Evolutionary conservation across 2,329 filamentous ascomycete species (phyloP).

Genomic region (Zalaria sp.): DNA sequence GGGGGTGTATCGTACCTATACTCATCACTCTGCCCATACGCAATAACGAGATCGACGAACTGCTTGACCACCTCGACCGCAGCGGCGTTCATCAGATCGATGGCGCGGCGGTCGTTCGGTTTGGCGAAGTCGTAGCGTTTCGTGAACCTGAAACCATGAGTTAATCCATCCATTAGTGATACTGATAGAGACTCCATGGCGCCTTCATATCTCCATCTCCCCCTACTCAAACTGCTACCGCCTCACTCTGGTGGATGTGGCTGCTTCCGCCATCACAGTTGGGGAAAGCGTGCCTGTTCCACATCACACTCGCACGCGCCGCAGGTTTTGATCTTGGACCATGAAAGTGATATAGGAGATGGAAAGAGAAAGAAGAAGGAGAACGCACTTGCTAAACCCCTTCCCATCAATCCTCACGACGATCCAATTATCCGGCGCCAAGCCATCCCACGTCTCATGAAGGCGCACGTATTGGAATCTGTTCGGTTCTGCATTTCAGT

Average conservation of each 20-base stretch:
- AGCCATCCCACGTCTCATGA: conserved; percentile 69
- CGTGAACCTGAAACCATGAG: conserved; percentile 47
- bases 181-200: neutral
- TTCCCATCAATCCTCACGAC: conserved; percentile 87
- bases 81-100: conserved; percentile 89
- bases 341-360: too few species aligned
- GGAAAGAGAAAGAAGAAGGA: too few species aligned
- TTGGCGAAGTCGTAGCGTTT: conserved; percentile 75
- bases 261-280: too few species aligned
- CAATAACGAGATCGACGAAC: conserved; percentile 71
- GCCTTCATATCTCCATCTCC: neutral
- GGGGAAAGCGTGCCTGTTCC: too few species aligned
- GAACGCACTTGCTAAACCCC: conserved; percentile 75
- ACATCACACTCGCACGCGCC: too few species aligned
- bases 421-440: conserved; percentile 90
- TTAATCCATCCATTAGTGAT: too few species aligned
- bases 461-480: conserved; percentile 77
- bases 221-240: neutral
- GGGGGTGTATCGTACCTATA: conserved; percentile 48
- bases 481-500: neutral
- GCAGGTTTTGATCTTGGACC: too few species aligned
- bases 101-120: conserved; percentile 75
- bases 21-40: conserved; percentile 90
- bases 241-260: too few species aligned
- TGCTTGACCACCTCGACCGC: conserved; percentile 75